These are phyloP conservation scores for Hyphopichia wangnamkhiaoensis DNA, from an alignment of 1,139 yeast species.

Conservation along the genomic window DNA sequence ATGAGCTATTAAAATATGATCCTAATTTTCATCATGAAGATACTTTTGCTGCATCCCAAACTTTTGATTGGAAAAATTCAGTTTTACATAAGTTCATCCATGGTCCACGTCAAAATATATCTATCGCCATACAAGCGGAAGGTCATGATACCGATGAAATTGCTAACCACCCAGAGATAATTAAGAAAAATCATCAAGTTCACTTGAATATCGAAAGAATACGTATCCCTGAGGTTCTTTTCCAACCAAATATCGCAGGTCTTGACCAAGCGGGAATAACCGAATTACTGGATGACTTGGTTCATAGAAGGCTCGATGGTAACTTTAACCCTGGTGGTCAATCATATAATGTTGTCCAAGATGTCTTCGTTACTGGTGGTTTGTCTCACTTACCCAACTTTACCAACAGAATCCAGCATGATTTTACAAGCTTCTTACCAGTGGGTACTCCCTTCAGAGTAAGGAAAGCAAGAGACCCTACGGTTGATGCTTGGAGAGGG, in stretches of 20 bases:
- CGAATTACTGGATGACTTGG: slow-evolving; percentile 71
- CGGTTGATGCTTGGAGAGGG: slow-evolving; percentile 89
- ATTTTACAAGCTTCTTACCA: slow-evolving; percentile 72
- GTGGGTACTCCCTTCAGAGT: slow-evolving; percentile 63
- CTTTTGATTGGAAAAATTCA: slow-evolving; percentile 81
- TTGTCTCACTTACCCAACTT: slow-evolving; percentile 67
- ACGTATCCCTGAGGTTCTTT: slow-evolving; percentile 86
- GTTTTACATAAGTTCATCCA: slow-evolving; percentile 79
- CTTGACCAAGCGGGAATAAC: slow-evolving; percentile 90
- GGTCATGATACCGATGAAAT: slow-evolving; percentile 46
- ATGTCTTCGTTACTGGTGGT: slow-evolving; percentile 88
- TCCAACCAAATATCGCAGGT: slow-evolving; percentile 96
- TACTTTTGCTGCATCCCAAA: slow-evolving; percentile 70
- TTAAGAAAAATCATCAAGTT: slow-evolving; percentile 67
- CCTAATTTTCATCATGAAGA: slow-evolving; percentile 85
- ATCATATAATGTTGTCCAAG: slow-evolving; percentile 51
- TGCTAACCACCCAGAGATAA: slow-evolving; percentile 45
- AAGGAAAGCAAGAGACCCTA: slow-evolving; percentile 64
- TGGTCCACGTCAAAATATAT: slow-evolving; percentile 74
- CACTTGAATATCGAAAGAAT: slow-evolving; percentile 90
- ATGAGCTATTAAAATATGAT: slow-evolving; percentile 74
- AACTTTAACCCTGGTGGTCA: slow-evolving; percentile 55
- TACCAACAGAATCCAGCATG: slow-evolving; percentile 62
- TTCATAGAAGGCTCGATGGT: slow-evolving; percentile 60
- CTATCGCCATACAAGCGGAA: slow-evolving; percentile 44